Conservation (phyloP, 257 asterid genomes). For the Nicotiana attenuata region DNA sequence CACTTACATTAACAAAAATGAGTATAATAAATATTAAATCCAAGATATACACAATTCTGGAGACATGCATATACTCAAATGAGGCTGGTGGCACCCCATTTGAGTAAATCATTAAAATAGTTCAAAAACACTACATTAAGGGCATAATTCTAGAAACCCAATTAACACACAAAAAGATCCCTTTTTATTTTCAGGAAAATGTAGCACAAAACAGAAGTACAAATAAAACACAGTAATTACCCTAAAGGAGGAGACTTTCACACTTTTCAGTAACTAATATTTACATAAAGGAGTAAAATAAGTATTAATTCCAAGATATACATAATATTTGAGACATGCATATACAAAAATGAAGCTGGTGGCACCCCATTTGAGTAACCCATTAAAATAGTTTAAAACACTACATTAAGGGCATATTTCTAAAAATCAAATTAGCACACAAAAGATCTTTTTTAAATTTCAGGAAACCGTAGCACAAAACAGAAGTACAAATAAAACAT, state of each 20-base stretch:
- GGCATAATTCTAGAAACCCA: too few species aligned
- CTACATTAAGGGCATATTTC: background rate
- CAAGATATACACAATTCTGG: background rate
- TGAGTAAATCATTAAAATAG: background rate
- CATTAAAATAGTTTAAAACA: background rate
- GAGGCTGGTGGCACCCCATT: background rate
- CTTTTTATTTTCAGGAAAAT: background rate
- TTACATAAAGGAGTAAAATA: background rate
- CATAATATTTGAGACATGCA: background rate
- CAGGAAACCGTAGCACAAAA: background rate
- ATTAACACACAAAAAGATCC: background rate
- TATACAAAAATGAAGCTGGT: background rate
- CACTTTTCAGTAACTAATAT: background rate
- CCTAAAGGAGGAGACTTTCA: background rate
- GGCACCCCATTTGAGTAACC: background rate
- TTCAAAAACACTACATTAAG: background rate
- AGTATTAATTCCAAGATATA: background rate
- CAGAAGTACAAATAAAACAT: background rate
- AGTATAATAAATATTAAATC: background rate
- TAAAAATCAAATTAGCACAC: background rate
- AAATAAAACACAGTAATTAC: background rate
- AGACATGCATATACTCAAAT: background rate
- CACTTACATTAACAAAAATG: background rate
- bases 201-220: background rate
- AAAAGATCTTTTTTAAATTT: background rate